Evolutionary conservation across 306 rosid genomes (phyloP).

Genomic region (Betula pendula): DNA sequence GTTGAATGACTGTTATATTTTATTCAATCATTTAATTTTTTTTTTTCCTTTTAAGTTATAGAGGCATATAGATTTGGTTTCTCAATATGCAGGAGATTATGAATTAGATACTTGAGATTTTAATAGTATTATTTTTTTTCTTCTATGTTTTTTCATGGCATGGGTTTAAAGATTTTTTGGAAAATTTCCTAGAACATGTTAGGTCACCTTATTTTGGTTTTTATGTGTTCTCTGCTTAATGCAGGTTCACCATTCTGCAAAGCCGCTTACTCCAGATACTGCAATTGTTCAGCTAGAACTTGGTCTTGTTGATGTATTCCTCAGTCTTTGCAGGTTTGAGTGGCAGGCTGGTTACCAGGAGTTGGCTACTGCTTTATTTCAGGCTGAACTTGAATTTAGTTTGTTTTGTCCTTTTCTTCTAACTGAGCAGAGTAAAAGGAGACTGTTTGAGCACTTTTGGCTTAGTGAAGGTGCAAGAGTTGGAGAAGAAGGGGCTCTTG

Average conservation of each 20-base stretch:
- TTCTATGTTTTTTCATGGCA: neutral
- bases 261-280: slow-evolving; percentile 49
- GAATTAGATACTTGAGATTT: slow-evolving; percentile 24
- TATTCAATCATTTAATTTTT: neutral
- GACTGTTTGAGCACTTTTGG: slow-evolving; percentile 92
- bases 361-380: slow-evolving; percentile 87
- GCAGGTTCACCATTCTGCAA: slow-evolving; percentile 57
- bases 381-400: slow-evolving; percentile 93
- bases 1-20: neutral
- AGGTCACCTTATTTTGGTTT: neutral
- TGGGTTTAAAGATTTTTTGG: neutral
- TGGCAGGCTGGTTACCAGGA: slow-evolving; percentile 97
- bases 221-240: slow-evolving; percentile 11
- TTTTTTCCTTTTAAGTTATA: neutral
- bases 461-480: slow-evolving; percentile 73
- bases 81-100: slow-evolving; percentile 15
- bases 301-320: slow-evolving; percentile 88
- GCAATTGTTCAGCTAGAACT: slow-evolving; percentile 71
- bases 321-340: slow-evolving; percentile 85
- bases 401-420: slow-evolving; percentile 85
- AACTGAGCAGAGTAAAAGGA: slow-evolving; percentile 74
- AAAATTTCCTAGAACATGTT: neutral
- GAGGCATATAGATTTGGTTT: slow-evolving; percentile 24
- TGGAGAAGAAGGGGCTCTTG: slow-evolving; percentile 89
- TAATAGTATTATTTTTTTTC: slow-evolving; percentile 14